phyloP scores from a whole-genome alignment of 1,139 yeast species.

The Debaryomyces sp. region DNA sequence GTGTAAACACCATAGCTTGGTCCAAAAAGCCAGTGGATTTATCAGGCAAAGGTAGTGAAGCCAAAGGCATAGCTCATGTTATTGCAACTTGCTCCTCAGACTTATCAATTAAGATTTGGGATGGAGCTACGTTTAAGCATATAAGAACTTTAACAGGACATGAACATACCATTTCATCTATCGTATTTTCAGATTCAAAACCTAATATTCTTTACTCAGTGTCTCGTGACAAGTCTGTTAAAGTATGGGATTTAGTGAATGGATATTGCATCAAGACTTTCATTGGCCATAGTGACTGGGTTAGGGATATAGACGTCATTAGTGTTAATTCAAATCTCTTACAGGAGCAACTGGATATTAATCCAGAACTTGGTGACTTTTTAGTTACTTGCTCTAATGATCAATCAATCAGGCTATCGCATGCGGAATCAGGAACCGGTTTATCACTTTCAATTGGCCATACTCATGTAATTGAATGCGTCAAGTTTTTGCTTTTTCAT shows the following conservation, averaged over 20 bases:
- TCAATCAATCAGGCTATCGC: constrained; percentile 69
- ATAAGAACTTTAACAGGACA: constrained; percentile 80
- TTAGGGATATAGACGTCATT: constrained; percentile 59
- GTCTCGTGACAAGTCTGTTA: constrained; percentile 75
- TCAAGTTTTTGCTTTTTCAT: constrained; percentile 62
- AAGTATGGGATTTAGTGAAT: constrained; percentile 73
- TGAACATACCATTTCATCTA: constrained; percentile 79
- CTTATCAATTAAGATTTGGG: constrained; percentile 73
- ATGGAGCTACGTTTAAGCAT: constrained; percentile 54
- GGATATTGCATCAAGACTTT: constrained; percentile 73
- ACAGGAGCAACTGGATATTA: constrained; percentile 9
- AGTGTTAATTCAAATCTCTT: constrained; percentile 19
- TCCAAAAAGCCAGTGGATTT: constrained; percentile 39
- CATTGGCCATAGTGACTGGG: constrained; percentile 90
- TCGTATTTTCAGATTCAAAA: constrained; percentile 50
- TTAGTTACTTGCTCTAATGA: constrained; percentile 82
- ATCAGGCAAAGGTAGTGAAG: constrained; percentile 12
- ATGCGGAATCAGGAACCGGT: constrained; percentile 68
- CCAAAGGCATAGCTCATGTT: constrained; percentile 21
- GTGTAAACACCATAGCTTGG: constrained; percentile 65
- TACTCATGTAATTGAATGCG: constrained; percentile 80
- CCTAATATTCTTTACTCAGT: constrained; percentile 60
- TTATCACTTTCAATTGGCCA: constrained; percentile 74
- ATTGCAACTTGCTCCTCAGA: constrained; percentile 75
- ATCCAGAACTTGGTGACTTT: constrained; percentile 48